Evolutionary conservation across 2,329 filamentous ascomycete species (phyloP), one percentile per base, ranked within the genome.

Genomic region (Zymoseptoria brevis): DNA sequence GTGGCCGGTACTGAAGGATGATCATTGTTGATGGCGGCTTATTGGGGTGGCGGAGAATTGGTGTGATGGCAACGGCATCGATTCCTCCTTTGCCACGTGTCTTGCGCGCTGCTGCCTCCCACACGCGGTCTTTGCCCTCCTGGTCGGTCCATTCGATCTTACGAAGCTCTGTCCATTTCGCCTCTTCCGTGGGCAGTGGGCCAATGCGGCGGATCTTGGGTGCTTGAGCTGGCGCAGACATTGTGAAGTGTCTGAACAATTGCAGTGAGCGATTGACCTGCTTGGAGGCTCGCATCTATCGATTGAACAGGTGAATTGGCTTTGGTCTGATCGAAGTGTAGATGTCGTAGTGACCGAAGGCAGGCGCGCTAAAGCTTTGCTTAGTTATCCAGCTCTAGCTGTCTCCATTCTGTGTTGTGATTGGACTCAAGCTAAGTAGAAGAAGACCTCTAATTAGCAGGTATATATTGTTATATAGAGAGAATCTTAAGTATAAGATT

Each of bases 1-100:
- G 82, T 0, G 83, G 83, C 3, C 83, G 78, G 69, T 83, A 86
- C 66, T 86, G 69, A 60, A 83, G 77, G 61, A 84, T 80, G 54
- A 85, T 76, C 54, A 85, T 75, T 11, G 82, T 81, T 41, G 76
- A 78, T 0, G 78, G 71, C 3, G 77, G 76, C 49, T 72, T 72
- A 9, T 68, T 72, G 0, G 79, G 77, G 63, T 80, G 78, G 24
- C 77, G 74, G 54, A 81, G 74, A 52, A 84, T 80, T 26, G 77
- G 77, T 30, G 83, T 75, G 57, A 84, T 83, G 24, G 82, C 81
- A 16, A 86, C 81, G 26, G 83, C 83, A 57, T 84, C 83, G 8
- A 85, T 79, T 53, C 82, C 82, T 50, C 80, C 79, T 49, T 80
- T 77, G 11, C 77, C 77, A 50, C 81, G 79, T 21, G 80, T 82